Evolutionary conservation across 2,329 filamentous ascomycete genomes (phyloP), one percentile per base, ranked within the genome.

Genomic region (Cercospora brassicicola): DNA sequence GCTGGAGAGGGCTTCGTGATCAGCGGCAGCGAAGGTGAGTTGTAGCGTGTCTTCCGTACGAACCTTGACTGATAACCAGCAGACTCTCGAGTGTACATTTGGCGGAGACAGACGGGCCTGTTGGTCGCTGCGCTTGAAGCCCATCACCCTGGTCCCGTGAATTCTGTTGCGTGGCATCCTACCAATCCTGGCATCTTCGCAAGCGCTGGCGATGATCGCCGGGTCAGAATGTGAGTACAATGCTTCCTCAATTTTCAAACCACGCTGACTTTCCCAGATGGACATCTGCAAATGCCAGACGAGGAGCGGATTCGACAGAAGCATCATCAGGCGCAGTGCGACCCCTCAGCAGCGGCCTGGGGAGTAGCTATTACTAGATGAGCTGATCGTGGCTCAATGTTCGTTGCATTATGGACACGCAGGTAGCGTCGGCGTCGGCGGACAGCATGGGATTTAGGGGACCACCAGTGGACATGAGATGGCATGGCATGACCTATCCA

Each of bases 1-100:
- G 94, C 94, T 1, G 90, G 92, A 67, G 93, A 97, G 81, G 94
- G 90, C 77, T 97, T 97, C 78, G 90, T 98, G 9, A 85, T 96
- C 30, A 94, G 92, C 75, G 95, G 95, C 10, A 97, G 93, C 75
- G 93, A 97, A 86, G 91, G 92, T 93, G 67, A 28, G 69, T 65
- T 15, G 10, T 23, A 15, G n/a, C 4, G 10, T 42, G 9, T n/a
- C n/a, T 9, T 42, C 3, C 8, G 28, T 9, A 28, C 18, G 36
- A 5, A 13, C 15, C n/a, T 33, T 8, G 15, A 64, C 62, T 59
- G 23, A 60, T 13, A 23, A 4, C 23, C 33, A 30, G 15, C 66
- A 89, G 88, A 90, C 79, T 87, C 87, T 2, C 85, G 86, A 65
- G 86, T 98, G 51, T 90, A 93, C 77, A 92, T 99, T 69, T 98